A percentile compares a stretch with the other conserved stretches of the same genome.
Evolutionary conservation across 140 eudicot species (phyloP).

Genomic region (Eryngium alpinum): DNA sequence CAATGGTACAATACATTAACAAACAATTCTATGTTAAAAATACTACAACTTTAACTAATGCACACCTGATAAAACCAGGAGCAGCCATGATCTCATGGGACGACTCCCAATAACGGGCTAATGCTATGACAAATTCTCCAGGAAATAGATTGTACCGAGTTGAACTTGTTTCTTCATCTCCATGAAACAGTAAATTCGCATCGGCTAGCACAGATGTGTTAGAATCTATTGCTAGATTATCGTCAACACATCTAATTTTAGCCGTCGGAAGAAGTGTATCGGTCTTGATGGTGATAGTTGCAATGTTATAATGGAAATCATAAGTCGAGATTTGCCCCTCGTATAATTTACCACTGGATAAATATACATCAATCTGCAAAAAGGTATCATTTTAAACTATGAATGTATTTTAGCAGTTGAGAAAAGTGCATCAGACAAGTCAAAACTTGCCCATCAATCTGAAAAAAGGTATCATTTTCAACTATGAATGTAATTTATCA

Average conservation of each 20-base stretch:
- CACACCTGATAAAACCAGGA: neutral
- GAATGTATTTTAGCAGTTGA: neutral
- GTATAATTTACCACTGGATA: slow-evolving; percentile 6
- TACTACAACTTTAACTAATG: neutral
- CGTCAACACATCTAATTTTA: neutral
- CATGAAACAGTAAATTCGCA: neutral
- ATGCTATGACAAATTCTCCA: neutral
- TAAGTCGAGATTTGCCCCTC: neutral
- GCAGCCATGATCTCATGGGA: neutral
- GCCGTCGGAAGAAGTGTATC: neutral
- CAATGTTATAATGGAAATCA: neutral
- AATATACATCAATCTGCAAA: neutral
- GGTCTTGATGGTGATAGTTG: neutral
- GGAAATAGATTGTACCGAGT: slow-evolving; percentile 3
- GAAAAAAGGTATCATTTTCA: neutral
- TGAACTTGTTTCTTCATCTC: neutral
- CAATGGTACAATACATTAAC: neutral
- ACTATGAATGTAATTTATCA: neutral
- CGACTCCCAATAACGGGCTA: neutral
- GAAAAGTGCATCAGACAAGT: neutral
- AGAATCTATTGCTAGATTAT: neutral
- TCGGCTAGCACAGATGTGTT: neutral
- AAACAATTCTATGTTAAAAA: neutral
- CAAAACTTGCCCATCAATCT: neutral
- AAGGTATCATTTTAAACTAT: neutral